Evolutionary conservation across 257 asterid species (phyloP).

Genomic region (Salvia miltiorrhiza): DNA sequence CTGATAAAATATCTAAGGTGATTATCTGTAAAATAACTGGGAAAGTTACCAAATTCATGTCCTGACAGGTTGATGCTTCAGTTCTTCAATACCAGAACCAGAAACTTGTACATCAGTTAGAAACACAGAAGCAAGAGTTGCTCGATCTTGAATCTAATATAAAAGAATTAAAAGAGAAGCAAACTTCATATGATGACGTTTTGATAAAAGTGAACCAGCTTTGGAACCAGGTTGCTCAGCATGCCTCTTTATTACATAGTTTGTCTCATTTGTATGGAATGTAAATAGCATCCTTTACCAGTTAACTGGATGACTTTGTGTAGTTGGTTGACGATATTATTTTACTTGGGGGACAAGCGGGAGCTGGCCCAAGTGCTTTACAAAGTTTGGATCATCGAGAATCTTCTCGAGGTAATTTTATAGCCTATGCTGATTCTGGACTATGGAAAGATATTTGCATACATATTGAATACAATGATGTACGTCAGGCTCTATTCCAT

Average conservation of each 20-base stretch:
- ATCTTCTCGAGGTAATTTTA: constrained; percentile 62
- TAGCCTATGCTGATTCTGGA: constrained; percentile 1
- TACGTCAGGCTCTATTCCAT: constrained; percentile 68
- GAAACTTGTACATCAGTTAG: constrained; percentile 86
- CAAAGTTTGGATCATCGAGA: constrained; percentile 54
- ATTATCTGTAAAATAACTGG: not conserved
- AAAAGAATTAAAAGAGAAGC: constrained; percentile 64
- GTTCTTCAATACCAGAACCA: constrained; percentile 96
- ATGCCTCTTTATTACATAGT: not conserved
- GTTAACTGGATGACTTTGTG: constrained; percentile 23
- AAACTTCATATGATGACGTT: constrained; percentile 66
- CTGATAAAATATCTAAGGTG: not conserved
- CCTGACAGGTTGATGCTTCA: constrained; percentile 83
- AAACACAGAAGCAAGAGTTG: constrained; percentile 74
- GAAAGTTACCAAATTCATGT: constrained; percentile 16
- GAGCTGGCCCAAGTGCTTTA: constrained; percentile 52
- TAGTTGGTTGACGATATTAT: constrained; percentile 78
- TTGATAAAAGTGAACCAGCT: constrained; percentile 67
- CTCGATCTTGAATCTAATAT: constrained; percentile 74
- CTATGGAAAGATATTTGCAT: not conserved
- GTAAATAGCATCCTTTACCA: constrained; percentile 20
- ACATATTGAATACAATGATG: constrained; percentile 22
- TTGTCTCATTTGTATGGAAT: constrained; percentile 4
- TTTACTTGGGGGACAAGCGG: constrained; percentile 72
- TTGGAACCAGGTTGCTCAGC: constrained; percentile 78